Conservation (phyloP, 2,329 filamentous ascomycete genomes). For the Phaeosphaeria sp. region DNA sequence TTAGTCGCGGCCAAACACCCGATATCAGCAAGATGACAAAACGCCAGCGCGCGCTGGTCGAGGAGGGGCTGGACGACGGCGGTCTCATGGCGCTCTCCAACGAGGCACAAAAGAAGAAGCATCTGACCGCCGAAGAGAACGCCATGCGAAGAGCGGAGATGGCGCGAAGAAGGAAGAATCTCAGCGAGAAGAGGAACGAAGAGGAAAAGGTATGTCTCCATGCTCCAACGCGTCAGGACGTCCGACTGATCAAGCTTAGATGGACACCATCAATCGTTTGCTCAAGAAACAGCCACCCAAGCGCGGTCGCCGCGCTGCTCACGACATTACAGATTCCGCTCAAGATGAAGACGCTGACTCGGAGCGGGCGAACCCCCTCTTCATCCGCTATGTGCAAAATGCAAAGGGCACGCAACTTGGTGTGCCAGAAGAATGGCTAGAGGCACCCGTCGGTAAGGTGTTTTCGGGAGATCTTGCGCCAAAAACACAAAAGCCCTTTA, state of each 20-base stretch:
- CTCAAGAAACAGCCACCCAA: conserved; percentile 86
- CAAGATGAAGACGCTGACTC: conserved; percentile 55
- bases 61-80: conserved; percentile 54
- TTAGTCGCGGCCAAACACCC: conserved; percentile 64
- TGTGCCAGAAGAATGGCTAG: conserved; percentile 72
- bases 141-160: conserved; percentile 76
- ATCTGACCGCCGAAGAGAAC: conserved; percentile 75
- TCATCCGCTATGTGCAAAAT: conserved; percentile 74
- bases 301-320: conserved; percentile 57
- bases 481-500: conserved; percentile 29
- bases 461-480: conserved; percentile 53
- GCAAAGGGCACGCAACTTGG: conserved; percentile 65
- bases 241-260: conserved; percentile 56
- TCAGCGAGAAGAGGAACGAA: conserved; percentile 78
- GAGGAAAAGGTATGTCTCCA: conserved; percentile 69
- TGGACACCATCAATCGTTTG: conserved; percentile 90
- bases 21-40: conserved; percentile 72
- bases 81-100: conserved; percentile 62
- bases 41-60: conserved; percentile 67
- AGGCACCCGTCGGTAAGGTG: conserved; percentile 65
- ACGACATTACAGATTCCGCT: conserved; percentile 55
- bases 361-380: conserved; percentile 64
- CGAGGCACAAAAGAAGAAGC: conserved; percentile 75
- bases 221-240: neutral
- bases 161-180: conserved; percentile 74